Conservation (phyloP, 495 filamentous ascomycete species). For the Echria macrotheca region DNA sequence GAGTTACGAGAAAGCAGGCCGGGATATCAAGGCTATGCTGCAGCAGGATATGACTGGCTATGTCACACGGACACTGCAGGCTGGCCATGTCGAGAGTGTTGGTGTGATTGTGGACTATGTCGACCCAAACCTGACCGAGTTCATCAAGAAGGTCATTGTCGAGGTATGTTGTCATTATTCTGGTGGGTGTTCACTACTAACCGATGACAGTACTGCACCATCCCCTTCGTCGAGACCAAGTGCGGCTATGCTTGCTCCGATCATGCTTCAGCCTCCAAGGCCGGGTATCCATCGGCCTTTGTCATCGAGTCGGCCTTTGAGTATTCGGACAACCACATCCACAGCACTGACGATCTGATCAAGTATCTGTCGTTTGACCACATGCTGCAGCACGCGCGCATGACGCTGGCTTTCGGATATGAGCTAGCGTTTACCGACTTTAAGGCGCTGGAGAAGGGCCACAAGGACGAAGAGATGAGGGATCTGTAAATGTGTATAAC, state of each 20-base stretch:
- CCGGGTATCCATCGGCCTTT: slow-evolving; percentile 91
- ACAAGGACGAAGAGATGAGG: background rate
- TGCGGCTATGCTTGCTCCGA: slow-evolving; percentile 98
- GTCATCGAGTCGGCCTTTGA: slow-evolving; percentile 90
- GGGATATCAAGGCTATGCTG: slow-evolving; percentile 92
- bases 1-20: slow-evolving; percentile 66
- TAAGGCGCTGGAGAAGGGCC: slow-evolving; percentile 29
- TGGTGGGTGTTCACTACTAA: background rate
- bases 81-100: slow-evolving; percentile 77
- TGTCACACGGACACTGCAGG: slow-evolving; percentile 73
- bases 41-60: slow-evolving; percentile 99
- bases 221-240: slow-evolving; percentile 84
- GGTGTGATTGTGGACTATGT: slow-evolving; percentile 95
- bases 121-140: slow-evolving; percentile 72
- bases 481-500: slow-evolving; percentile 7
- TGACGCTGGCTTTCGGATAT: slow-evolving; percentile 85
- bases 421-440: slow-evolving; percentile 73
- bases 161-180: slow-evolving; percentile 41
- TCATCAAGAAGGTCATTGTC: slow-evolving; percentile 85
- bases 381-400: slow-evolving; percentile 93
- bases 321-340: slow-evolving; percentile 82
- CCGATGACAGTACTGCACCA: slow-evolving; percentile 66
- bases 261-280: slow-evolving; percentile 93
- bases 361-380: slow-evolving; percentile 90
- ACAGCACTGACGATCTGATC: slow-evolving; percentile 82